Conservation (phyloP, 202 grass and related monocot species). For the Setaria italica region DNA sequence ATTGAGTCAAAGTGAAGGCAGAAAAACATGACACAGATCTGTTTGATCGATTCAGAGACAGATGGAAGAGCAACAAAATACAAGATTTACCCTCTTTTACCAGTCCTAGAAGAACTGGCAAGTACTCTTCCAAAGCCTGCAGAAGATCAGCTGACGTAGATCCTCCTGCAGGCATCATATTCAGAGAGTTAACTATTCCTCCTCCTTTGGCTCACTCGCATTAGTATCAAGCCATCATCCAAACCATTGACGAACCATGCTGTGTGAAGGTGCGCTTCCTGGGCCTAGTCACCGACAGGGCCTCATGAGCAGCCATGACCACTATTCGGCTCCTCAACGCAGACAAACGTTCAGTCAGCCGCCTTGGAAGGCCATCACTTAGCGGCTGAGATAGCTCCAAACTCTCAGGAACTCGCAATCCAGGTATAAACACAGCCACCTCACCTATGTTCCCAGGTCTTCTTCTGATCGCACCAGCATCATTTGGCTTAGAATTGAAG, state of each 20-base stretch:
- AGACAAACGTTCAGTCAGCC: conserved; percentile 53
- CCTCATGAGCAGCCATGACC: conserved; percentile 63
- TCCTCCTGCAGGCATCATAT: conserved; percentile 46
- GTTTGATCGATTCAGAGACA: not conserved
- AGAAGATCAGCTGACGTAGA: conserved; percentile 60
- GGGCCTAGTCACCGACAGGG: conserved; percentile 49
- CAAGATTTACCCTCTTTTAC: conserved; percentile 58
- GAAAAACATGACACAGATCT: not conserved
- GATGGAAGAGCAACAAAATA: conserved; percentile 8
- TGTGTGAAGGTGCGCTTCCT: conserved; percentile 54
- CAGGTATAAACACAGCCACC: conserved; percentile 68
- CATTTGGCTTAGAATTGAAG: conserved; percentile 50
- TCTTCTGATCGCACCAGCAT: conserved; percentile 50
- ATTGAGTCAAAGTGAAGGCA: not conserved
- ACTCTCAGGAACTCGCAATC: conserved; percentile 54
- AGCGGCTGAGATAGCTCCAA: conserved; percentile 53
- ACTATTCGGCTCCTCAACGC: conserved; percentile 52
- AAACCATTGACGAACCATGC: conserved; percentile 53
- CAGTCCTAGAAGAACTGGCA: conserved; percentile 64
- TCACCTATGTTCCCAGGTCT: conserved; percentile 64
- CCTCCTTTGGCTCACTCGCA: not conserved
- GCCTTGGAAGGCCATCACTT: conserved; percentile 45
- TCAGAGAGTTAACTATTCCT: not conserved
- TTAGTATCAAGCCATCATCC: conserved; percentile 13
- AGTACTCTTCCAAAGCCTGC: conserved; percentile 65